These are phyloP conservation scores for Penicillium paradoxum DNA, from an alignment of 495 filamentous ascomycete species.

Conservation along the genomic window DNA sequence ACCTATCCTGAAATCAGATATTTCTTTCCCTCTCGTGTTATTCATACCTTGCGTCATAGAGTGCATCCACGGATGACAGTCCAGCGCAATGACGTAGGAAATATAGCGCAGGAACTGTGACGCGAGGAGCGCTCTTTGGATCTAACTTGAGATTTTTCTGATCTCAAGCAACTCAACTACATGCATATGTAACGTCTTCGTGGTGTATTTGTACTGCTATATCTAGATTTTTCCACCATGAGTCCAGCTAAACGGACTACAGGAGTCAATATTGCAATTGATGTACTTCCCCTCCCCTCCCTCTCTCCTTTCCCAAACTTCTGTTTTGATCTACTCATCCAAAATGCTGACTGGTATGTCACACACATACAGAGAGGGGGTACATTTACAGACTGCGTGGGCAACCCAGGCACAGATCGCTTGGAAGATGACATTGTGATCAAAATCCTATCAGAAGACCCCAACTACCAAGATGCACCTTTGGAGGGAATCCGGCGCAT, in stretches of 20 bases:
- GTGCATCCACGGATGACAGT: not conserved
- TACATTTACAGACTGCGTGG: slow-evolving; percentile 27
- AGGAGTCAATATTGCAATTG: slow-evolving; percentile 26
- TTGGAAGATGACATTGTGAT: slow-evolving; percentile 54
- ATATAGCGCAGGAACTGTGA: no score
- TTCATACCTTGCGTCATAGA: not conserved
- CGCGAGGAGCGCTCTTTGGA: not conserved
- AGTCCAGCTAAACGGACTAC: not conserved
- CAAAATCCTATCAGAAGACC: slow-evolving; percentile 78
- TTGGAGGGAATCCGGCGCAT: slow-evolving; percentile 79
- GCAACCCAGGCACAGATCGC: slow-evolving; percentile 20
- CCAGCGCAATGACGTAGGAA: not conserved
- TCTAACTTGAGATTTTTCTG: not conserved
- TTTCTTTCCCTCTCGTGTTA: not conserved
- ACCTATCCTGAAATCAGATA: not conserved
- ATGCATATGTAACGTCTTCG: no score
- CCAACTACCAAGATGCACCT: slow-evolving; percentile 79
- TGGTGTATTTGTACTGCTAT: not conserved
- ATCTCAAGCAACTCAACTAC: not conserved
- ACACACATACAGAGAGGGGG: slow-evolving; percentile 19
- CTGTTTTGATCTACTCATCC: not conserved
- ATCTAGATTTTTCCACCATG: not conserved
- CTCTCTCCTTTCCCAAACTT: no score
- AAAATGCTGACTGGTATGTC: not conserved
- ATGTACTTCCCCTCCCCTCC: slow-evolving; percentile 15